Percentiles rank a stretch among this genome's conserved stretches.
phyloP scores from a whole-genome alignment of 306 rosid species.

The Leucaena leucocephala region DNA sequence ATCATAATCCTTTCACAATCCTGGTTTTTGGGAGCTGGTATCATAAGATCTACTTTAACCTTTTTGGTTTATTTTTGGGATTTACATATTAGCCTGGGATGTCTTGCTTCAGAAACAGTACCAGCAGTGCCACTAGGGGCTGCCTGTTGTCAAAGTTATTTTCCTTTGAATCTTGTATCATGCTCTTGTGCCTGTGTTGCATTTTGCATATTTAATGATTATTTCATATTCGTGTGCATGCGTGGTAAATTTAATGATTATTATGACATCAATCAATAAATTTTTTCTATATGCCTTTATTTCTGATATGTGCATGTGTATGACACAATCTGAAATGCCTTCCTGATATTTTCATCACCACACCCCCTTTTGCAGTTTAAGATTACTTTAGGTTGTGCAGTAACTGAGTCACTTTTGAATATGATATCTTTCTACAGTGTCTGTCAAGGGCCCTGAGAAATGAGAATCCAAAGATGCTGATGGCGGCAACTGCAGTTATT shows the following conservation, averaged over 20 bases:
- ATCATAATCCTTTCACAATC: background rate
- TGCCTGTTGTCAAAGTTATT: background rate
- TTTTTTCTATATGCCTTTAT: background rate
- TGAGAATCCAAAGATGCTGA: slow-evolving; percentile 80
- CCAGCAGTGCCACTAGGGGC: background rate
- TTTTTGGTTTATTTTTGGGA: background rate
- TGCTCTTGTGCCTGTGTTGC: background rate
- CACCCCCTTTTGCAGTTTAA: background rate
- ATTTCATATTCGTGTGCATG: background rate
- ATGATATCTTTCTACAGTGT: slow-evolving; percentile 60
- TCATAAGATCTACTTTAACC: background rate
- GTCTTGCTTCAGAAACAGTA: background rate
- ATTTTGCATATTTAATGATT: background rate
- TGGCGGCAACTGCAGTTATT: slow-evolving; percentile 83
- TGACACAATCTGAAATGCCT: slow-evolving; percentile 8
- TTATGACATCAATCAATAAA: background rate
- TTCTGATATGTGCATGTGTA: background rate
- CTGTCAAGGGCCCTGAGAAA: slow-evolving; percentile 78
- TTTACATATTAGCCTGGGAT: background rate
- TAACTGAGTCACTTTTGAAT: slow-evolving; percentile 29
- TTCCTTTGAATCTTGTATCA: too few relatives aligned
- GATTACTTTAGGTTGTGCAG: slow-evolving; percentile 8
- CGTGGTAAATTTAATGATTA: background rate
- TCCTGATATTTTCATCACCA: slow-evolving; percentile 2
- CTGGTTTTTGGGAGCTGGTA: background rate